These are phyloP conservation scores for Amanita pallidorosea DNA, from an alignment of 768 basidiomycete genomes.

Conservation along the genomic window DNA sequence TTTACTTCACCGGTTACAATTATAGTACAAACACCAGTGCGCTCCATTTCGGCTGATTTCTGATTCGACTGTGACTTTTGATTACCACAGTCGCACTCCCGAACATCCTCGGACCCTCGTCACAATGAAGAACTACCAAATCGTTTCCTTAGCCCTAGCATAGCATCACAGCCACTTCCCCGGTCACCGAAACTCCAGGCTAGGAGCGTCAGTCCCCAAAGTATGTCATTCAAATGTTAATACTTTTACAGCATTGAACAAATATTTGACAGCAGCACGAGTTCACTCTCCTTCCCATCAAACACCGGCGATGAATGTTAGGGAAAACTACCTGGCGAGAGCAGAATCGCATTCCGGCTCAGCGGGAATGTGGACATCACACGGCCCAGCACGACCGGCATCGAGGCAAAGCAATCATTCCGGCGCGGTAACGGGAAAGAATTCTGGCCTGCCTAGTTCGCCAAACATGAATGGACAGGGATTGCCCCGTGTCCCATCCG, in stretches of 20 bases:
- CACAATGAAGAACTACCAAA: background rate
- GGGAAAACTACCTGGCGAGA: slow-evolving; percentile 2
- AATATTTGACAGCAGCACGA: background rate
- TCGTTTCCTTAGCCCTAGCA: slow-evolving; percentile 1
- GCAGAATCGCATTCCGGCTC: slow-evolving; percentile 1
- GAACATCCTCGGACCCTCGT: background rate
- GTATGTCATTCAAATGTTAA: background rate
- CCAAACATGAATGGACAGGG: slow-evolving; percentile 2
- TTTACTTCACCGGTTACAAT: slow-evolving; percentile 4
- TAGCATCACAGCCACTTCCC: background rate
- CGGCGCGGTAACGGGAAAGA: background rate
- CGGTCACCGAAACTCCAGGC: background rate
- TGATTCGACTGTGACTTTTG: background rate
- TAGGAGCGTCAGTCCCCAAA: background rate
- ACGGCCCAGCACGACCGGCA: background rate
- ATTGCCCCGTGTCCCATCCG: slow-evolving; percentile 16
- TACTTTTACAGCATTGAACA: background rate
- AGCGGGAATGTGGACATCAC: background rate
- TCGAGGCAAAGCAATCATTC: background rate
- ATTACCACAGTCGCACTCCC: background rate
- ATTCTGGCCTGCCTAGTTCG: background rate
- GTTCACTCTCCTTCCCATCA: background rate
- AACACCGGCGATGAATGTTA: slow-evolving; percentile 5
- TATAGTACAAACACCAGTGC: slow-evolving; percentile 2
- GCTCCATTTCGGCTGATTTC: background rate